These are phyloP conservation scores for Trichothecium roseum DNA, from an alignment of 2,329 filamentous ascomycete genomes.

Conservation along the genomic window DNA sequence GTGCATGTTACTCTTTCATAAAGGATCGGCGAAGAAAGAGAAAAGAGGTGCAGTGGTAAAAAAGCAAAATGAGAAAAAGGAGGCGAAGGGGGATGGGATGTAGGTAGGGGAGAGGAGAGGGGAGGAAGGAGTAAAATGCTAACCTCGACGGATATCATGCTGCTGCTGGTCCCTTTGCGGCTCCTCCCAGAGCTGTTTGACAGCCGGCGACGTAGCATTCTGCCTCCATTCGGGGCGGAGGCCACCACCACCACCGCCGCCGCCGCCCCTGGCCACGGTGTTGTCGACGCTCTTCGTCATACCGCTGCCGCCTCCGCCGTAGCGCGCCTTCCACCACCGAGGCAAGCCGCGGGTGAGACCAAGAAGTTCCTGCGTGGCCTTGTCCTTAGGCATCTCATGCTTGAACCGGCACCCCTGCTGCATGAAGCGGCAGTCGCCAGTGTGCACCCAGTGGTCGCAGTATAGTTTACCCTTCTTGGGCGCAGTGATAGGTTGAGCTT, in stretches of 20 bases:
- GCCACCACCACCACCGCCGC: neutral
- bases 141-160: too few species aligned
- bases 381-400: conserved; percentile 76
- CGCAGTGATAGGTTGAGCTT: conserved; percentile 20
- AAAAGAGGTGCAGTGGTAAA: too few species aligned
- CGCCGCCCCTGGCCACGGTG: neutral
- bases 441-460: conserved; percentile 84
- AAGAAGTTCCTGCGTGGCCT: conserved; percentile 52
- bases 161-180: too few species aligned
- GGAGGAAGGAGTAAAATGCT: too few species aligned
- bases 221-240: neutral
- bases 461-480: conserved; percentile 55
- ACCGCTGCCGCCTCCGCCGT: conserved; percentile 10
- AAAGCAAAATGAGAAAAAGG: too few species aligned
- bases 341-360: conserved; percentile 61
- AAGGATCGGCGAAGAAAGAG: too few species aligned
- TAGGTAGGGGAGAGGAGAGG: too few species aligned
- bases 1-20: too few species aligned
- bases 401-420: conserved; percentile 84
- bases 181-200: too few species aligned
- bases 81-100: too few species aligned
- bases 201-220: too few species aligned
- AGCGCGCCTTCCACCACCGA: conserved; percentile 46
- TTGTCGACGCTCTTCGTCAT: conserved; percentile 3
- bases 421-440: conserved; percentile 73